Base-by-base conservation (phyloP, 78 protist species). In the Polysphondylium violaceum region DNA sequence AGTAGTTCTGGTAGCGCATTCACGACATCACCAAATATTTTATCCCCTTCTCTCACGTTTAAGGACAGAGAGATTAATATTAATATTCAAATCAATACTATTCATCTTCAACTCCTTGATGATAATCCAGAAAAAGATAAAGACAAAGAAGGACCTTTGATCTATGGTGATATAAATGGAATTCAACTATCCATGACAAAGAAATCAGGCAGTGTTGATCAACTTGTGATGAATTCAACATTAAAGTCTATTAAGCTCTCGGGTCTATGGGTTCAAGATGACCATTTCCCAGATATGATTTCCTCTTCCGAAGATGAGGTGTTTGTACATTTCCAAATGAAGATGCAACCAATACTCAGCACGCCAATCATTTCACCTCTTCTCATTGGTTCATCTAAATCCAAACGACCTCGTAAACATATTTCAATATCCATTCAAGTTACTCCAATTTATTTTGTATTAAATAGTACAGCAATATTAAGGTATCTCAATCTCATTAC, bases 281-380 rank as follows among this genome's bases (percentile, higher is more conserved):
- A 83, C 6, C 91, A 83, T 41, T 83, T 83, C 38, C 91, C 91
- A 0, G 91, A 83, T 31, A 83, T 83, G 91, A 69, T 83, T 14
- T 83, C 91, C 0, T 83, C 91, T 19, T 31, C 47, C 2, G 50
- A 53, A 7, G 31, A 27, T 29, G 79, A 83, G 29, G 21, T 35
- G 21, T 83, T 73, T 33, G 12, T 83, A 23, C 14, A 29, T 3
- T 69, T 83, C 50, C 74, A 83, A 59, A 58, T 83, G 79, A 67
- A 69, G 17, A 83, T 67, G 74, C 33, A 23, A 21, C 53, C 60
- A 23, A 65, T 67, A 43, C 1, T 55, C 2, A 23, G 25, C 16
- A 2, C 43, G 33, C 23, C 60, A 17, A 0, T 43, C 31, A 21
- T 36, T 2, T 16, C 47, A 8, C 21, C 33, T 23, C 50, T 2